Evolutionary conservation across 805 yeast species (phyloP).

Genomic region (Wickerhamiella nectarea): DNA sequence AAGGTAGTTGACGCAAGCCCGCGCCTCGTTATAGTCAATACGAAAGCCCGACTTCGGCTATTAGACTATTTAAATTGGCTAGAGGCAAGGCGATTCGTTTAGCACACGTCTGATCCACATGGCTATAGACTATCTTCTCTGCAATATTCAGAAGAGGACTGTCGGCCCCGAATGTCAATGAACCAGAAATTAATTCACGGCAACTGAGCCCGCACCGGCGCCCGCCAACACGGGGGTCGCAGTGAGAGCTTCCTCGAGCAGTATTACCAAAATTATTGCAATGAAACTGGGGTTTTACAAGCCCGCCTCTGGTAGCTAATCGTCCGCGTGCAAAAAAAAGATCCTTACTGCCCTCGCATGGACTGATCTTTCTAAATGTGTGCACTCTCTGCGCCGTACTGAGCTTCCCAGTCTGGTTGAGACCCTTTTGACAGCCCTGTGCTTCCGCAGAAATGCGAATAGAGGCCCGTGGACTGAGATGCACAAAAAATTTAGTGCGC

Average conservation of each 20-base stretch:
- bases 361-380: too few species aligned
- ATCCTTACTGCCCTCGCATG: neutral
- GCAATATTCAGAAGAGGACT: too few species aligned
- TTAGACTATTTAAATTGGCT: neutral
- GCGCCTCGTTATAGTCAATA: too few species aligned
- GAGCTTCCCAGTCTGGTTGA: neutral
- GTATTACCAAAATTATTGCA: neutral
- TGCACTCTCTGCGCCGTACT: neutral
- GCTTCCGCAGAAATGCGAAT: neutral
- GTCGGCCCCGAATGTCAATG: too few species aligned
- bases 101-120: neutral
- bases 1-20: neutral
- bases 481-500: neutral
- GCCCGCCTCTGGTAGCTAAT: neutral
- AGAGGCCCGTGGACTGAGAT: neutral
- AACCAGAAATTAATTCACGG: too few species aligned
- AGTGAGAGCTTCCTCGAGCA: neutral
- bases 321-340: neutral
- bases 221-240: neutral
- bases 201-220: too few species aligned
- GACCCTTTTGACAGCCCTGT: neutral
- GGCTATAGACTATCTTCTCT: too few species aligned
- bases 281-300: neutral
- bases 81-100: constrained; percentile 1
- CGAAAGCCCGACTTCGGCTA: neutral